These are phyloP conservation scores for Dactylellina parvicollis DNA, from an alignment of 2,329 filamentous ascomycete species.

Conservation along the genomic window DNA sequence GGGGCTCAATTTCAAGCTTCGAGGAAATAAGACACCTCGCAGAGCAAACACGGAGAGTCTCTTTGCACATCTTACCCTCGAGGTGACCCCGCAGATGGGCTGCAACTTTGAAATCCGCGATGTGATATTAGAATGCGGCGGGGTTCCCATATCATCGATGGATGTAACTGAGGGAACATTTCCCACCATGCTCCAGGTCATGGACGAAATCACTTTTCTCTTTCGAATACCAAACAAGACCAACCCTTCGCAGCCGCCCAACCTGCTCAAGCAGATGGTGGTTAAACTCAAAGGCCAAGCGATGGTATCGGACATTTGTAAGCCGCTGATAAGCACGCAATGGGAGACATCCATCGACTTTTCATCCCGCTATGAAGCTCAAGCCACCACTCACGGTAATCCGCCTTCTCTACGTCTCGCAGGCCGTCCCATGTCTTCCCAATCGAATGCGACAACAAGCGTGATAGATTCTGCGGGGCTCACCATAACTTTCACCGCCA, in stretches of 20 bases:
- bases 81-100: slow-evolving; percentile 76
- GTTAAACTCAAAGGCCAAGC: slow-evolving; percentile 69
- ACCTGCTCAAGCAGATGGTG: slow-evolving; percentile 40
- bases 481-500: slow-evolving; percentile 77
- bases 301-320: slow-evolving; percentile 68
- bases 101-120: slow-evolving; percentile 64
- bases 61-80: slow-evolving; percentile 77
- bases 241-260: slow-evolving; percentile 67
- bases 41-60: slow-evolving; percentile 70
- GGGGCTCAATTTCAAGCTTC: slow-evolving; percentile 76
- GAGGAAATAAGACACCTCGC: slow-evolving; percentile 72
- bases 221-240: slow-evolving; percentile 69
- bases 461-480: slow-evolving; percentile 63
- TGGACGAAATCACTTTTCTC: slow-evolving; percentile 77
- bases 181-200: slow-evolving; percentile 41
- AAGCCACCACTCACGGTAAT: slow-evolving; percentile 62
- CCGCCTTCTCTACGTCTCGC: slow-evolving; percentile 70
- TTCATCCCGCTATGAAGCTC: slow-evolving; percentile 67
- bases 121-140: slow-evolving; percentile 56
- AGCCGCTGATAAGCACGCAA: slow-evolving; percentile 71
- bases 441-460: slow-evolving; percentile 65
- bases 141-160: slow-evolving; percentile 61
- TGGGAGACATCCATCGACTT: slow-evolving; percentile 78
- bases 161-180: slow-evolving; percentile 35
- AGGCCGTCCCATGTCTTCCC: slow-evolving; percentile 61